phyloP scores from a whole-genome alignment of 306 rosid species.

The Nissolia schottii region DNA sequence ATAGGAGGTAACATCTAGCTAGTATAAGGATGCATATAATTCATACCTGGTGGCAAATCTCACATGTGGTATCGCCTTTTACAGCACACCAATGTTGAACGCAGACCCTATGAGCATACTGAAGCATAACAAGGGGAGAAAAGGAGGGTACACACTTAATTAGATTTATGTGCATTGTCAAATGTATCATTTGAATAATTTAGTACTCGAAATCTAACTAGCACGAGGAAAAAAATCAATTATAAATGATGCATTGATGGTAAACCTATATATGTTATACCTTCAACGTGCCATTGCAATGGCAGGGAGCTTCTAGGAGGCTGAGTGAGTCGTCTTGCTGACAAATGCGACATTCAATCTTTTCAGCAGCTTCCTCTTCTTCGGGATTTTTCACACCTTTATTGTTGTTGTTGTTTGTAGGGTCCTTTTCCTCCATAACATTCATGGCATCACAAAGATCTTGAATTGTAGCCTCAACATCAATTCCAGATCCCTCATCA shows the following conservation, averaged over 20 bases:
- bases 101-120: slow-evolving; percentile 12
- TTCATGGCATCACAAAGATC: background rate
- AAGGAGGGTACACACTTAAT: no score
- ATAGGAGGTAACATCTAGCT: background rate
- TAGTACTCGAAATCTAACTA: background rate
- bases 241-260: background rate
- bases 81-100: background rate
- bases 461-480: background rate
- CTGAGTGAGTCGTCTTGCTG: slow-evolving; percentile 7
- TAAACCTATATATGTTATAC: background rate
- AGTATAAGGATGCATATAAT: background rate
- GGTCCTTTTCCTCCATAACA: background rate
- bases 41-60: slow-evolving; percentile 7
- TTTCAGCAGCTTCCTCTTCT: background rate
- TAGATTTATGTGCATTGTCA: background rate
- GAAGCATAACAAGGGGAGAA: background rate
- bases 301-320: slow-evolving; percentile 23
- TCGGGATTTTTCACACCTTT: background rate
- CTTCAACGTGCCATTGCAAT: slow-evolving; percentile 23
- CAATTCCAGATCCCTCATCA: background rate
- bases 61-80: slow-evolving; percentile 4
- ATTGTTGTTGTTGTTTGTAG: background rate
- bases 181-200: background rate
- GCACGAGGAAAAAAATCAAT: background rate
- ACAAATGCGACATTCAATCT: slow-evolving; percentile 21